Percentiles rank a stretch among this genome's conserved stretches.
Conservation (phyloP, 805 yeast species). For the Wickerhamomyces chambardii region DNA sequence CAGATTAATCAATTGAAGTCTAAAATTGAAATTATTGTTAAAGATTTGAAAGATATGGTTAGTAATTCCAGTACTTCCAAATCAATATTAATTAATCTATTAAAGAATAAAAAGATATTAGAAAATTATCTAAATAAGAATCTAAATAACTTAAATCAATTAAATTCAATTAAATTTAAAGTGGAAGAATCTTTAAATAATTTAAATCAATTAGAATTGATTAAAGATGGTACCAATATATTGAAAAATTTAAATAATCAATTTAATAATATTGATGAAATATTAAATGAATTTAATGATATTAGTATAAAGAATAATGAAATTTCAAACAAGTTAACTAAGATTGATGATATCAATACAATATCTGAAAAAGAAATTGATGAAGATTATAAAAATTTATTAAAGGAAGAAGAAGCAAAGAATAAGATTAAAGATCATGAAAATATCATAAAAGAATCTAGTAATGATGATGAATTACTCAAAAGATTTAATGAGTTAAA, state of each 20-base stretch:
- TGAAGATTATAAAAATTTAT: conserved; percentile 27
- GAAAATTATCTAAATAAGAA: conserved; percentile 24
- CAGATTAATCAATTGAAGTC: conserved; percentile 13
- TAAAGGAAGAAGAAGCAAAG: conserved; percentile 11
- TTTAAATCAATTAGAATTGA: conserved; percentile 24
- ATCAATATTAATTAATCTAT: conserved; percentile 21
- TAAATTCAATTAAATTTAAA: conserved; percentile 27
- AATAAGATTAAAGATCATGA: conserved; percentile 3
- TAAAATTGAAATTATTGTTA: conserved; percentile 9
- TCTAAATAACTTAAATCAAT: conserved; percentile 23
- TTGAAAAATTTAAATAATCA: conserved; percentile 28
- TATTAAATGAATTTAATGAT: conserved; percentile 30
- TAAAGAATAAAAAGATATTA: conserved; percentile 25
- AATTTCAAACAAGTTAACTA: conserved; percentile 24
- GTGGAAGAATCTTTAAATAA: conserved; percentile 36
- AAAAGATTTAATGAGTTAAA: conserved; percentile 10
- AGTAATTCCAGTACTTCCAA: conserved; percentile 10
- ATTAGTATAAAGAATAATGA: conserved; percentile 26
- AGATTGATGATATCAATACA: conserved; percentile 14
- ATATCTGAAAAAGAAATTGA: conserved; percentile 26
- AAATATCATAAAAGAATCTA: neutral
- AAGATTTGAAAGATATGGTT: conserved; percentile 12
- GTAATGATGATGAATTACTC: conserved; percentile 4
- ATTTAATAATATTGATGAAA: conserved; percentile 30
- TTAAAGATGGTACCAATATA: conserved; percentile 25